Conservation (phyloP, 2,329 filamentous ascomycete species). For the Exserohilum turcica region DNA sequence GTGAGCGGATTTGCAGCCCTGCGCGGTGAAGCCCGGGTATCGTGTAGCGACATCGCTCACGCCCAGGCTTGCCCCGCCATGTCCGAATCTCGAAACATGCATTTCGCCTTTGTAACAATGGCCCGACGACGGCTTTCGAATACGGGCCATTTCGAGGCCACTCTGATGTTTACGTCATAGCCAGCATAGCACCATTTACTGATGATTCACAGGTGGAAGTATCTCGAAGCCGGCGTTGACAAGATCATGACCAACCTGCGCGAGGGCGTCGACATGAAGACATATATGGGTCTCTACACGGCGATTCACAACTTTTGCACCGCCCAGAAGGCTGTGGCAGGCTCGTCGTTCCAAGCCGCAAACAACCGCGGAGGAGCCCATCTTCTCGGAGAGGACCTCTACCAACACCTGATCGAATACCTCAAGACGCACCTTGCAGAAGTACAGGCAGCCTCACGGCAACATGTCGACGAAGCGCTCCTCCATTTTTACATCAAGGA, state of each 20-base stretch:
- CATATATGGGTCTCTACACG: constrained; percentile 97
- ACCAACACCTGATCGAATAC: constrained; percentile 87
- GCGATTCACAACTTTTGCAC: constrained; percentile 99
- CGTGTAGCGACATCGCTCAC: constrained; percentile 1
- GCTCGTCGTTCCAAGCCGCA: constrained; percentile 52
- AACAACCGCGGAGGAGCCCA: constrained; percentile 86
- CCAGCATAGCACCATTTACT: constrained; percentile 10
- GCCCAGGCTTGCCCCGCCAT: background rate
- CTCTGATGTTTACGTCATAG: background rate
- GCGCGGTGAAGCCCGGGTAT: background rate
- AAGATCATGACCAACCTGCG: constrained; percentile 93
- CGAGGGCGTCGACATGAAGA: constrained; percentile 91
- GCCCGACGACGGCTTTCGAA: background rate
- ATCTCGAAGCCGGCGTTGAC: constrained; percentile 84
- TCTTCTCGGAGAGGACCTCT: constrained; percentile 92
- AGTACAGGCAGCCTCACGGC: constrained; percentile 73
- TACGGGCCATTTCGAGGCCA: background rate
- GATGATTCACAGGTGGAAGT: constrained; percentile 73
- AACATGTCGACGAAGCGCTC: constrained; percentile 86
- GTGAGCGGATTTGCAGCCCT: background rate
- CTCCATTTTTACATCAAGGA: constrained; percentile 93
- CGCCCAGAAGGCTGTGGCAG: constrained; percentile 87
- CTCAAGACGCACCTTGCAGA: constrained; percentile 75
- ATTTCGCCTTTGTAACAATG: background rate
- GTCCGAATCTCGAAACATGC: background rate